A percentile compares a stretch with the other conserved stretches of the same genome.
phyloP scores from a whole-genome alignment of 2,329 filamentous ascomycete genomes.

The Dactylellina sp. region DNA sequence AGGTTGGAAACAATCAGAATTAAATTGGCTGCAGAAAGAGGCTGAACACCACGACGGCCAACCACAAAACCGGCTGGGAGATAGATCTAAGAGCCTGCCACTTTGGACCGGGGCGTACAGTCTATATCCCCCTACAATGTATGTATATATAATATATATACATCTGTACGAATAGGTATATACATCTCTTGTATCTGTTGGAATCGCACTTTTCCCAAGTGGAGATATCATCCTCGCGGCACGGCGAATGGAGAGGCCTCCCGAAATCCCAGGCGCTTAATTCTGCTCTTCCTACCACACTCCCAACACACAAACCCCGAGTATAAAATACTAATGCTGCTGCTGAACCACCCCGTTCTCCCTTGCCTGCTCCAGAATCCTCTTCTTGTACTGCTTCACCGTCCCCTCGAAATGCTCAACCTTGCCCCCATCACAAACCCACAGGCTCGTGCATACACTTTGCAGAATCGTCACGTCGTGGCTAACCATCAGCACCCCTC shows the following conservation, averaged over 20 bases:
- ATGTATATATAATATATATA: too few relatives aligned
- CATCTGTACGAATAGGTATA: too few relatives aligned
- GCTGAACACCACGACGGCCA: constrained; percentile 8
- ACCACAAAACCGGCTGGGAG: background rate
- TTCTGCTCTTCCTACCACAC: background rate
- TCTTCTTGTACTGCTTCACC: constrained; percentile 94
- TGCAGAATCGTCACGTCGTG: constrained; percentile 99
- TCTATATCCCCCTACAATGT: too few relatives aligned
- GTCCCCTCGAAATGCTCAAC: constrained; percentile 97
- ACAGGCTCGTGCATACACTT: constrained; percentile 91
- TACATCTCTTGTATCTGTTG: too few relatives aligned
- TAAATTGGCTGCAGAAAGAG: constrained; percentile 19
- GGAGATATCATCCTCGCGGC: background rate
- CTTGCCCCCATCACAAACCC: constrained; percentile 94
- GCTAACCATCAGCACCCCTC: constrained; percentile 96
- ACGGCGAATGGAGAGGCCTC: constrained; percentile 11
- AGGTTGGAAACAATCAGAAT: constrained; percentile 1
- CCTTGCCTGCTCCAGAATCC: constrained; percentile 89
- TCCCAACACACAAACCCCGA: background rate
- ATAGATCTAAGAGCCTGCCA: background rate
- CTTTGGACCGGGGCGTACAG: too few relatives aligned
- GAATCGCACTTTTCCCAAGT: too few relatives aligned
- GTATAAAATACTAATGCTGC: constrained; percentile 62
- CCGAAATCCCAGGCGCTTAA: constrained; percentile 23
- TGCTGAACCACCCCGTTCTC: constrained; percentile 84